phyloP scores from a whole-genome alignment of 345 rosid genomes.

The Raphanus raphanistrum region DNA sequence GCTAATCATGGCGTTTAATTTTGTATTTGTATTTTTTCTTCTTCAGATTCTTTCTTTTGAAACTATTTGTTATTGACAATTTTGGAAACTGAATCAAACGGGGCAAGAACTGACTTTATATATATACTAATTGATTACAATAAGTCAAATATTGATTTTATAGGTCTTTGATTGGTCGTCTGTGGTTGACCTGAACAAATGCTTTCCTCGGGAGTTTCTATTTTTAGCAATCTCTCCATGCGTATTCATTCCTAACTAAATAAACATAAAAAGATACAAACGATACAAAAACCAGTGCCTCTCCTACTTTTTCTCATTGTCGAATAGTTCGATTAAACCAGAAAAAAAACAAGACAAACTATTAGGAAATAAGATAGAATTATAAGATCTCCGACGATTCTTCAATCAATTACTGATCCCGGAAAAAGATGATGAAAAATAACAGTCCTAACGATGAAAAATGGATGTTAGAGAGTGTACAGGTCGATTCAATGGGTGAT shows the following conservation, averaged over 20 bases:
- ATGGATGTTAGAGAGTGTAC: conserved; percentile 67
- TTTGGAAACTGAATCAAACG: not conserved
- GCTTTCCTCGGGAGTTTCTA: conserved; percentile 29
- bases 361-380: conserved; percentile 14
- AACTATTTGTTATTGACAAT: not conserved
- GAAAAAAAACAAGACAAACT: conserved; percentile 3
- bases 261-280: conserved; percentile 22
- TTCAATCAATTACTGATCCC: conserved; percentile 5
- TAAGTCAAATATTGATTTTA: not conserved
- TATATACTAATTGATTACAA: not conserved
- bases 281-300: conserved; percentile 26
- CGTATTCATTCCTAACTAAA: conserved; percentile 27
- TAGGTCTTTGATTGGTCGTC: conserved; percentile 28
- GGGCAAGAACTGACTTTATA: not conserved
- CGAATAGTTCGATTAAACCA: conserved; percentile 20
- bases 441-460: conserved; percentile 37
- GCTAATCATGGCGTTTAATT: not conserved
- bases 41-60: not conserved
- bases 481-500: conserved; percentile 55
- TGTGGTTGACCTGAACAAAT: conserved; percentile 34
- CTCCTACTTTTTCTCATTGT: conserved; percentile 31
- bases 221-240: conserved; percentile 32
- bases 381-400: conserved; percentile 18
- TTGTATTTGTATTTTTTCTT: not conserved
- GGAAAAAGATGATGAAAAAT: conserved; percentile 25